Percentiles rank a stretch among this genome's conserved stretches.
Conservation (phyloP, 306 rosid genomes). For the Cajanus cajan region DNA sequence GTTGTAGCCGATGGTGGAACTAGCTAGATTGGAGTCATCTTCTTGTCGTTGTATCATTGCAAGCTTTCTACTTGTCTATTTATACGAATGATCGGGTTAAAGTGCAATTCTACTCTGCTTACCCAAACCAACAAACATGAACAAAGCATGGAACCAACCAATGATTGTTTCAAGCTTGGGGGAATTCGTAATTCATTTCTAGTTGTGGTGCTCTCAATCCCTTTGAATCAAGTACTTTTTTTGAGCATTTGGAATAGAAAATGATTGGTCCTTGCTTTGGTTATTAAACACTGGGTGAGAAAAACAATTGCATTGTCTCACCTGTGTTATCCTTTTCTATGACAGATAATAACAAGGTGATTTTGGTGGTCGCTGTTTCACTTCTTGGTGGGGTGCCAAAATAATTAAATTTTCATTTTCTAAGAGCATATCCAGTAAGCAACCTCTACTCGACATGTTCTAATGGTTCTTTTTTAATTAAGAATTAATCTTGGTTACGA, state of each 20-base stretch:
- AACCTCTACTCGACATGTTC: too few relatives aligned
- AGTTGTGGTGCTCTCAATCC: background rate
- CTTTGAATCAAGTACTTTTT: background rate
- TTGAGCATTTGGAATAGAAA: background rate
- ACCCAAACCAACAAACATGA: background rate
- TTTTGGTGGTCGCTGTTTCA: background rate
- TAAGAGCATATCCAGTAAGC: too few relatives aligned
- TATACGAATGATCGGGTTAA: background rate
- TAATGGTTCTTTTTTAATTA: background rate
- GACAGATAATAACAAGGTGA: constrained; percentile 18
- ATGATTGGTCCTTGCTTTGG: constrained; percentile 31
- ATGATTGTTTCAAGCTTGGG: constrained; percentile 17
- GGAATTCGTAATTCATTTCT: background rate
- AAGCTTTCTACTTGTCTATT: constrained; percentile 9
- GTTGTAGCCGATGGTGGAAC: background rate
- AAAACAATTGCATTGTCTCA: background rate
- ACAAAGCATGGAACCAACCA: constrained; percentile 21
- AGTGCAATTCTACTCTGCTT: background rate
- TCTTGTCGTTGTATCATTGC: background rate
- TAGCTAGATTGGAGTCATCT: background rate
- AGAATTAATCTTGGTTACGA: background rate
- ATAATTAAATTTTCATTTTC: background rate
- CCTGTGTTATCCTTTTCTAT: constrained; percentile 12
- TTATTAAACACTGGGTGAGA: background rate
- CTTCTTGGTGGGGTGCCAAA: background rate